Evolutionary conservation across 345 rosid species (phyloP), one percentile per base, ranked within the genome.

Genomic region (Cochlearia excelsa): DNA sequence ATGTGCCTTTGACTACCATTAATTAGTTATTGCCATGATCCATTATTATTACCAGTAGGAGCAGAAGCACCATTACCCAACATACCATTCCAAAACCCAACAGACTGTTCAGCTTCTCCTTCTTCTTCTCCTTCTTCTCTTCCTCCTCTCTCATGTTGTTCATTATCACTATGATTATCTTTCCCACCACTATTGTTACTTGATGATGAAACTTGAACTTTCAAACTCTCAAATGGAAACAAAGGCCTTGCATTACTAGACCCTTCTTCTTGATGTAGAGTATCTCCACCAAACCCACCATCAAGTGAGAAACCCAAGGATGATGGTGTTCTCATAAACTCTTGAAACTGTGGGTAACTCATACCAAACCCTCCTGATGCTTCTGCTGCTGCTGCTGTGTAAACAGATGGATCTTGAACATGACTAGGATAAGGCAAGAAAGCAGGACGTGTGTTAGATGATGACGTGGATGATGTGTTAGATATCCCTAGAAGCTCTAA

Each of bases 401-500:
- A 65, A 8, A 61, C 23, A 0, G 74, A 51, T 2, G 74, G 3
- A 26, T 57, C 65, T 3, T 70, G 59, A 38, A 63, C 54, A 23
- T 31, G 23, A 16, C 23, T 65, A 0, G 71, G 71, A 11, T 11
- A 72, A 41, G 67, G n/a, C 61, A 64, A 40, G 46, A 71, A 71
- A 44, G 65, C 31, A 57, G 74, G 69, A 30, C 70, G 54, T 33
- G 53, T 6, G 3, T 1, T 29, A 39, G 55, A 52, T 30, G 67
- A 42, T 1, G 41, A 16, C 5, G 59, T 51, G 26, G 63, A 28
- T 16, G 23, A 16, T 16, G 23, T 16, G 16, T 1, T 50, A 9
- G 94, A 80, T 46, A 86, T 72, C 77, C 96, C 94, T 46, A 89
- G 61, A 56, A 87, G 77, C 88, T 87, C 97, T 75, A 89, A 41